Evolutionary conservation across 805 yeast genomes (phyloP).

Genomic region (Monosporozyma unispora): DNA sequence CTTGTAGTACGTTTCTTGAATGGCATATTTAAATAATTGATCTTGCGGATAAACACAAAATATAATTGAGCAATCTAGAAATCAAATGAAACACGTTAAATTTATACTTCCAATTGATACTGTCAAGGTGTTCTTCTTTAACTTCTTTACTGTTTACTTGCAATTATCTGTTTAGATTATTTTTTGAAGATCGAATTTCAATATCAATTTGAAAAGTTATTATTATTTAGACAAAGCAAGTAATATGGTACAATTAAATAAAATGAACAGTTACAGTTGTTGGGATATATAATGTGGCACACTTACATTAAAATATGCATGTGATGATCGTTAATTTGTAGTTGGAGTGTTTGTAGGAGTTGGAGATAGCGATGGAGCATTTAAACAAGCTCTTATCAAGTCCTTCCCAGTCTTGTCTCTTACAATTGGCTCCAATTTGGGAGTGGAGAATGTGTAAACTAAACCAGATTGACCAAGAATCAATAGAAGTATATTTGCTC

Average conservation of each 20-base stretch:
- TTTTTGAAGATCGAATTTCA: not conserved
- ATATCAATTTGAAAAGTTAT: not conserved
- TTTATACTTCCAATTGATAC: not conserved
- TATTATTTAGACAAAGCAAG: not conserved
- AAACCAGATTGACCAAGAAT: constrained; percentile 93
- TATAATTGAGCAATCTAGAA: too few species aligned
- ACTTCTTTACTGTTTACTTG: too few species aligned
- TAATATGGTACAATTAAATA: not conserved
- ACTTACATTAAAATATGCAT: too few species aligned
- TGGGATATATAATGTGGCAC: not conserved
- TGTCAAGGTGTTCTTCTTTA: too few species aligned
- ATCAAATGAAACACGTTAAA: too few species aligned
- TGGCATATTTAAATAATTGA: not conserved
- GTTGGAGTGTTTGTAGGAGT: not conserved
- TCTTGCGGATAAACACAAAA: too few species aligned
- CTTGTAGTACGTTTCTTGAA: not conserved
- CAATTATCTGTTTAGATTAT: not conserved
- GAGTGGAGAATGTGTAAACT: constrained; percentile 94
- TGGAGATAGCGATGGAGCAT: constrained; percentile 22
- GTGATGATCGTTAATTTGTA: not conserved
- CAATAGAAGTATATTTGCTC: constrained; percentile 85
- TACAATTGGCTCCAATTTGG: constrained; percentile 89
- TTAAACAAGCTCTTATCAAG: constrained; percentile 90
- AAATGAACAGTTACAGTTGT: not conserved
- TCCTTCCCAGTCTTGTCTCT: constrained; percentile 92